Conservation (phyloP, 352 stramenopile species). For the Phytophthora agathidicida region DNA sequence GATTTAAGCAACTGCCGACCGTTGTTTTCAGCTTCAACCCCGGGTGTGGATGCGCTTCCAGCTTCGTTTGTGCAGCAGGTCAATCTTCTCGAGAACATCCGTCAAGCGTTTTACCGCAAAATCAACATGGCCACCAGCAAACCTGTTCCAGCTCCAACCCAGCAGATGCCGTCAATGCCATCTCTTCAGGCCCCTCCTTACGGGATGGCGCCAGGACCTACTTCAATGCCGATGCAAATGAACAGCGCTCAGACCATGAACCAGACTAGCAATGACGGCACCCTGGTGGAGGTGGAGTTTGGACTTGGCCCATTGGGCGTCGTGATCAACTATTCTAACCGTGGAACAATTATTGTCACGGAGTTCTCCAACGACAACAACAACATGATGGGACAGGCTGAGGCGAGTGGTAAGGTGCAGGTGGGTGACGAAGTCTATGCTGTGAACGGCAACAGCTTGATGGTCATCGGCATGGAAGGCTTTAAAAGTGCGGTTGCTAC, state of each 20-base stretch:
- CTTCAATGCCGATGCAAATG: slow-evolving; percentile 5
- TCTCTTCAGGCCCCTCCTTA: slow-evolving; percentile 23
- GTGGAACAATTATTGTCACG: slow-evolving; percentile 76
- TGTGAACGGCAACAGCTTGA: slow-evolving; percentile 69
- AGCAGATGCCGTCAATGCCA: slow-evolving; percentile 13
- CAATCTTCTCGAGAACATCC: slow-evolving; percentile 66
- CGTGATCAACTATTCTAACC: slow-evolving; percentile 85
- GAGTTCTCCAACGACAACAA: slow-evolving; percentile 80
- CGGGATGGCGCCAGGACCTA: slow-evolving; percentile 14
- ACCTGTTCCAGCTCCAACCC: slow-evolving; percentile 5
- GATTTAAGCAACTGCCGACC: slow-evolving; percentile 65
- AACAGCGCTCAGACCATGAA: slow-evolving; percentile 11
- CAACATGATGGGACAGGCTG: slow-evolving; percentile 73
- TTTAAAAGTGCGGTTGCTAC: slow-evolving; percentile 76
- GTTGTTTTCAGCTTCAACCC: slow-evolving; percentile 47
- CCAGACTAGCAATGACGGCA: slow-evolving; percentile 28
- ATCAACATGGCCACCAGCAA: slow-evolving; percentile 17
- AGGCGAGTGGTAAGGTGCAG: slow-evolving; percentile 69
- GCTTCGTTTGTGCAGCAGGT: slow-evolving; percentile 81
- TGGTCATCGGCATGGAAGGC: slow-evolving; percentile 79
- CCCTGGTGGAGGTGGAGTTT: slow-evolving; percentile 73
- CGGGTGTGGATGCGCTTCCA: slow-evolving; percentile 59
- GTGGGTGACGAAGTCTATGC: slow-evolving; percentile 84
- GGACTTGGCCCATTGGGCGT: slow-evolving; percentile 71
- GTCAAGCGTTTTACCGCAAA: slow-evolving; percentile 43